Evolutionary conservation across 306 rosid species (phyloP), one percentile per base, ranked within the genome.

Genomic region (Casuarina cunninghamiana): DNA sequence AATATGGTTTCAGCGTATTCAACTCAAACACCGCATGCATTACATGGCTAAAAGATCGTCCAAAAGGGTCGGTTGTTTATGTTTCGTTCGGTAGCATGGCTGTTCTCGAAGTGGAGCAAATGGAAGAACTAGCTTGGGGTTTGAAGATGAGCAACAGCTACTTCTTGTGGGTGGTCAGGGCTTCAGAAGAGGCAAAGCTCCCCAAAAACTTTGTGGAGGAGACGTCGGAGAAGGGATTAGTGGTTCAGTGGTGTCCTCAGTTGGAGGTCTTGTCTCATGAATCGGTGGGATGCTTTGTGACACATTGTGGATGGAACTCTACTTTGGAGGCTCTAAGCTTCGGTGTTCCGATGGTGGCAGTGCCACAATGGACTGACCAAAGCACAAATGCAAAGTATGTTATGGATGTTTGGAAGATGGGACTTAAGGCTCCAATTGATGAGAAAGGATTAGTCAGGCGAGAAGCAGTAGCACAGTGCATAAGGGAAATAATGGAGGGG

Each of bases 1-100:
- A 83, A 0, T 89, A 91, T 39, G 81, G 85, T 11, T 2, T 87
- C 12, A 62, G 70, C 53, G 86, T 91, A 39, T 86, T 83, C 38
- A 6, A 53, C 21, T 4, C 41, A 9, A 86, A 89, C 46, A 66
- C 77, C 19, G 61, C 72, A 17, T 71, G 69, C 67, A 71, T 39
- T 6, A 53, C 21, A 32, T 91, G 97, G 91, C 80, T 89, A 58
- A 72, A 81, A 37, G 45, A 63, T 63, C 46, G 3, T 2, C 12
- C 46, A 15, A 63, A 63, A 37, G 69, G 69, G 19, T 63, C 46
- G 1, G 69, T 63, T 38, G 45, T 63, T 2, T 63, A 63, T 63
- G 46, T 63, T 37, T 63, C 46, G 13, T 63, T 63, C 6, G 69
- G 46, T 2, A 63, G 69, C 38, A 13, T 63, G 46, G 69, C 19